Conservation (phyloP, 768 basidiomycete genomes). For the Termitomyces sp. region DNA sequence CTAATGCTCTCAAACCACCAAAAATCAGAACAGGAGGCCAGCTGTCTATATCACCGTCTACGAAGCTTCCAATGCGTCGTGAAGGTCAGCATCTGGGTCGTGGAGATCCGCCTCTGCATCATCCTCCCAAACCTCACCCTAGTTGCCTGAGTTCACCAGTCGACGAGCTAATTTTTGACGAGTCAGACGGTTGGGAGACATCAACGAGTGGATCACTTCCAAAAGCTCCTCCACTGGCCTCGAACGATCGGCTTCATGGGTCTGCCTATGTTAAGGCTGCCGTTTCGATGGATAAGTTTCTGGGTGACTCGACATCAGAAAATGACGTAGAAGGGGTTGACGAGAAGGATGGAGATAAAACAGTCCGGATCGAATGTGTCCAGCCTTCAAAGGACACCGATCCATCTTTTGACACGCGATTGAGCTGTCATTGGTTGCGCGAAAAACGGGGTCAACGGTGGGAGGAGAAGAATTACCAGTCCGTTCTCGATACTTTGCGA, state of each 20-base stretch:
- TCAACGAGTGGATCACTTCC: not conserved
- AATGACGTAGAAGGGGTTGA: conserved; percentile 12
- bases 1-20: not conserved
- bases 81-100: not conserved
- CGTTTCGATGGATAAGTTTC: not conserved
- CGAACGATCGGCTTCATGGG: not conserved
- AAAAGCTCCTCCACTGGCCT: not conserved
- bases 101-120: not conserved
- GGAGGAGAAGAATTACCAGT: conserved; percentile 31
- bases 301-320: not conserved
- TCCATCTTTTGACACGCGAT: conserved; percentile 31
- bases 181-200: not conserved
- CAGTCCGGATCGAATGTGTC: conserved; percentile 14
- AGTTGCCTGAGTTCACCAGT: not conserved
- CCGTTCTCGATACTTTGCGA: conserved; percentile 31
- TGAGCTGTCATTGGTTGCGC: conserved; percentile 28
- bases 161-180: not conserved
- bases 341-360: conserved; percentile 13
- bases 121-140: not conserved
- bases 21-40: not conserved
- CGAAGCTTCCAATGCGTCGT: not conserved
- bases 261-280: not conserved
- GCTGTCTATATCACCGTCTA: not conserved
- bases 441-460: conserved; percentile 35
- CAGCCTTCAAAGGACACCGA: conserved; percentile 13